Evolutionary conservation across 768 basidiomycete genomes (phyloP).

Genomic region (Filobasidium wieringae): DNA sequence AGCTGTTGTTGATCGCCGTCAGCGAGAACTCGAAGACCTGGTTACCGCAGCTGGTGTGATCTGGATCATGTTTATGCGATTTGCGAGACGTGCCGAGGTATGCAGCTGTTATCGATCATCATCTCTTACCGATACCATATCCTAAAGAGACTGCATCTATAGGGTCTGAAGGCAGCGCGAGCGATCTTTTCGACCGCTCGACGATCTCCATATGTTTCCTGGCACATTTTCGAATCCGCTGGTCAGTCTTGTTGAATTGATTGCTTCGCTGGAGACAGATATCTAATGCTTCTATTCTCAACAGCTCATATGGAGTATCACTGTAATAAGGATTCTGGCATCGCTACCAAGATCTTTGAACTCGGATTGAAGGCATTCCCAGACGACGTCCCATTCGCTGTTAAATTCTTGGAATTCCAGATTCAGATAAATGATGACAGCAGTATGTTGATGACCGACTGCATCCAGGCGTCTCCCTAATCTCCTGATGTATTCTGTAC

Average conservation of each 20-base stretch:
- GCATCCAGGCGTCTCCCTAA: neutral
- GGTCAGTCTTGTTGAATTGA: constrained; percentile 45
- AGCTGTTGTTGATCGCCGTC: constrained; percentile 25
- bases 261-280: neutral
- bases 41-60: constrained; percentile 61
- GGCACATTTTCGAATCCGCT: constrained; percentile 89
- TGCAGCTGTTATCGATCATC: constrained; percentile 11
- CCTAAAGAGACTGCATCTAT: neutral
- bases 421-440: constrained; percentile 90
- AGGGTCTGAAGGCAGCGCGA: constrained; percentile 65
- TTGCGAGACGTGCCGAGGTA: constrained; percentile 67
- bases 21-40: constrained; percentile 44
- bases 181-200: constrained; percentile 69
- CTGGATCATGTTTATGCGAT: constrained; percentile 78
- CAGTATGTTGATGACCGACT: constrained; percentile 50
- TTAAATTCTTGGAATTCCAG: constrained; percentile 82
- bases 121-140: neutral
- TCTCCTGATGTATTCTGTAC: constrained; percentile 4
- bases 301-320: constrained; percentile 91
- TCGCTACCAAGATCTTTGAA: constrained; percentile 86
- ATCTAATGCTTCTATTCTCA: neutral
- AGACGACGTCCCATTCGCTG: constrained; percentile 70
- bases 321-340: constrained; percentile 59
- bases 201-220: constrained; percentile 48
- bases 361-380: constrained; percentile 74